A percentile compares a stretch with the other conserved stretches of the same genome.
phyloP scores from a whole-genome alignment of 352 stramenopile genomes.

The Phytophthora syringae region DNA sequence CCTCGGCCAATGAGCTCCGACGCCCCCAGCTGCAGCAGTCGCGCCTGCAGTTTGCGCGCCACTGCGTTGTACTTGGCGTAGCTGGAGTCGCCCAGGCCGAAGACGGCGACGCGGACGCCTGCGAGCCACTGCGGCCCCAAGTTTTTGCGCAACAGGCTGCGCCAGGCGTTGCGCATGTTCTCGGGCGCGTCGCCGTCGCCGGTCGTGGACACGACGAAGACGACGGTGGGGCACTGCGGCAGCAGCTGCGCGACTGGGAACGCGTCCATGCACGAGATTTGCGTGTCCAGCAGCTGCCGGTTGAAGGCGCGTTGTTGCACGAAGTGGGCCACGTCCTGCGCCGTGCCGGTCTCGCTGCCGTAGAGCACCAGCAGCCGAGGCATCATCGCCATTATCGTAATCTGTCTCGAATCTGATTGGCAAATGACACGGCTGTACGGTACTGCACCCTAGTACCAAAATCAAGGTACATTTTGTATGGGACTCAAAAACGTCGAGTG shows the following conservation, averaged over 20 bases:
- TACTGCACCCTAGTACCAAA: too few relatives aligned
- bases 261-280: conserved; percentile 68
- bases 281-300: conserved; percentile 60
- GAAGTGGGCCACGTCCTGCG: conserved; percentile 87
- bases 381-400: conserved; percentile 6
- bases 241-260: conserved; percentile 65
- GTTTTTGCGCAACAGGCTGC: conserved; percentile 85
- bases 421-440: too few relatives aligned
- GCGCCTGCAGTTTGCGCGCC: conserved; percentile 81
- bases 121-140: conserved; percentile 72
- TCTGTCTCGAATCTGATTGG: too few relatives aligned
- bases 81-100: conserved; percentile 92
- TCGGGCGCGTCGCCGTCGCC: conserved; percentile 92
- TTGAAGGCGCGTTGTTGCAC: conserved; percentile 73
- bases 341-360: conserved; percentile 90
- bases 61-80: conserved; percentile 95
- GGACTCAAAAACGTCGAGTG: too few relatives aligned
- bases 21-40: conserved; percentile 88
- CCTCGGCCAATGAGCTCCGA: conserved; percentile 75
- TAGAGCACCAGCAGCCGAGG: conserved; percentile 88
- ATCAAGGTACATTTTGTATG: too few relatives aligned
- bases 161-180: conserved; percentile 91
- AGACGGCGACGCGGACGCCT: conserved; percentile 84
- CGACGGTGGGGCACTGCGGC: conserved; percentile 60
- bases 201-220: conserved; percentile 93